Evolutionary conservation across 2,329 filamentous ascomycete species (phyloP).

Genomic region (Venturia carpophila): DNA sequence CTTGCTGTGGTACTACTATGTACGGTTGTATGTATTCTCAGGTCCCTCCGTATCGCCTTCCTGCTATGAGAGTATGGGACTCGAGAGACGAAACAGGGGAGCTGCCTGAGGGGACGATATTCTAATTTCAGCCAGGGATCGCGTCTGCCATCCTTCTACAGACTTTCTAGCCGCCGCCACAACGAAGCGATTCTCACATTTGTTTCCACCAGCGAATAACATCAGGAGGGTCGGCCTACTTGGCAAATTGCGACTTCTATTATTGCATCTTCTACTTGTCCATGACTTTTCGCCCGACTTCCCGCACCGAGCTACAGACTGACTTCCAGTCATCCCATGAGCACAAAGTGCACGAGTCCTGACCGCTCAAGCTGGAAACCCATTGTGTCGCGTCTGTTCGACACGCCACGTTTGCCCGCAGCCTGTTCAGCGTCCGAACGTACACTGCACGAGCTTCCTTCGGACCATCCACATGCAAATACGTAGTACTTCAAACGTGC

Average conservation of each 20-base stretch:
- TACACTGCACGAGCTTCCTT: not conserved
- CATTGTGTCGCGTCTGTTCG: constrained; percentile 9
- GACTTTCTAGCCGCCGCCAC: not conserved
- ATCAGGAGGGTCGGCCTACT: not conserved
- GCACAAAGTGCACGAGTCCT: not conserved
- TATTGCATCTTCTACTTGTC: not conserved
- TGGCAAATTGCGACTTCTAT: not conserved
- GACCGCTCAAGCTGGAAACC: constrained; percentile 5
- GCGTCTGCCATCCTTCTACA: not conserved
- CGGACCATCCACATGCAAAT: not conserved
- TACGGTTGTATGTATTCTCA: too few species aligned
- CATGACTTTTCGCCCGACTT: not conserved
- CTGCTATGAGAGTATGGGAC: too few species aligned
- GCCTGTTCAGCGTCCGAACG: not conserved
- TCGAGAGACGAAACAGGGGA: constrained; percentile 1
- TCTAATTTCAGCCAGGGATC: not conserved
- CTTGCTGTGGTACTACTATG: too few species aligned
- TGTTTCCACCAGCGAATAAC: not conserved
- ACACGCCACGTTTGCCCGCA: not conserved
- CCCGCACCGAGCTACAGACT: not conserved
- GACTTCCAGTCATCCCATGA: not conserved
- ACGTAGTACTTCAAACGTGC: not conserved
- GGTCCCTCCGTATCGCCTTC: not conserved
- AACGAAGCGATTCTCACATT: not conserved
- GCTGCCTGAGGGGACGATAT: not conserved